Evolutionary conservation across 208 protist genomes (phyloP), one percentile per base, ranked within the genome.

Genomic region (Leishmania aethiopica): DNA sequence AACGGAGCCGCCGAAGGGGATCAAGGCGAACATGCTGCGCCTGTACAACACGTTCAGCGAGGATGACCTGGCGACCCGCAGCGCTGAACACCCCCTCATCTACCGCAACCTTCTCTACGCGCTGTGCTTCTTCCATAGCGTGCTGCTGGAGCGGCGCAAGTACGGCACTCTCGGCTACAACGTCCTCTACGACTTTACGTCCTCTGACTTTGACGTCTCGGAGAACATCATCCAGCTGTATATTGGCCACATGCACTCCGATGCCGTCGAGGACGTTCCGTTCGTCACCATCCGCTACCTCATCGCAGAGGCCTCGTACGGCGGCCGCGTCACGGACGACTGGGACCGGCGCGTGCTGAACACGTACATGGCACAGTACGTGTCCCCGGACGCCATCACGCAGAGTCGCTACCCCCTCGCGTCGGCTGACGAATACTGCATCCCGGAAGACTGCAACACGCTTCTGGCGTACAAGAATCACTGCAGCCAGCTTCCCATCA

Each of bases 91-190:
- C 80, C 92, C 95, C 51, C n/a, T 85, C 28, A 93, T 96, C 84
- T 99, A 99, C 92, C 94, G 97, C 84, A 99, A 97, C 88, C 88
- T 99, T 47, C 90, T 99, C 32, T 99, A 99, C 89, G 77, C 93
- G 8, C 89, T 99, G 37, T 98, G 97, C 89, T 99, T 99, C 92
- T 99, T 99, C 92, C 99, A 99, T 88, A 96, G 97, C 25, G 91
- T 99, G 28, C 89, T 99, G 66, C 91, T 99, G 51, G 99, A 99
- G 90, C 89, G 99, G 47, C 89, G 98, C 47, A 99, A 99, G 93
- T 99, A 99, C 92, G 95, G 96, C 49, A 98, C 98, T 53, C 91
- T 99, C 4, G 99, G 99, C 72, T 99, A 99, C 95, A 99, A 99
- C 90, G 98, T 99, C 37, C 86, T 97, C 28, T 99, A 99, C 90